These are phyloP conservation scores for Petrea volubilis DNA, from an alignment of 257 asterid genomes.

Conservation along the genomic window DNA sequence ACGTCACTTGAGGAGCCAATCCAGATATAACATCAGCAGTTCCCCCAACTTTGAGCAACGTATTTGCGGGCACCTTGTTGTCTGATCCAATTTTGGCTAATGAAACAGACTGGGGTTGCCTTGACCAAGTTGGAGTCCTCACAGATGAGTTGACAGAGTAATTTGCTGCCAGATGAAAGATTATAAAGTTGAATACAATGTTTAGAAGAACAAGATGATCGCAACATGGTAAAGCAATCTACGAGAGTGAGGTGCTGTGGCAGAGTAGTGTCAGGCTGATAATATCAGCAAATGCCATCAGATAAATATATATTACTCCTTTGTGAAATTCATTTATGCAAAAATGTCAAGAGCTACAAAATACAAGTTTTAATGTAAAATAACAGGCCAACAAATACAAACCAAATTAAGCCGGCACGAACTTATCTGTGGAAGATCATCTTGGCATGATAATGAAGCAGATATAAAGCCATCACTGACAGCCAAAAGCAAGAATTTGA, in stretches of 20 bases:
- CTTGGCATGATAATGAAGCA: slow-evolving; percentile 2
- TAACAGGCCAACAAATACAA: not conserved
- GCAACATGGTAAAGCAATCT: slow-evolving; percentile 8
- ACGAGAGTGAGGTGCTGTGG: not conserved
- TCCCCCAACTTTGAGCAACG: slow-evolving; percentile 60
- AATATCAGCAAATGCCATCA: not conserved
- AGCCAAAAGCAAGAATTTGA: slow-evolving; percentile 7
- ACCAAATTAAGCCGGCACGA: slow-evolving; percentile 1
- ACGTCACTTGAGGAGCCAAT: slow-evolving; percentile 45
- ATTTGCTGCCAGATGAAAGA: slow-evolving; percentile 48
- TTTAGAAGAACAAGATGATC: slow-evolving; percentile 20
- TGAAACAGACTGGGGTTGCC: slow-evolving; percentile 58
- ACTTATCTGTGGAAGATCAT: not conserved
- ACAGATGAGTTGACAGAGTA: slow-evolving; percentile 46
- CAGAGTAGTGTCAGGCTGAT: slow-evolving; percentile 8
- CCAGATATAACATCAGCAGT: slow-evolving; percentile 50
- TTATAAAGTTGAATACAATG: slow-evolving; percentile 1
- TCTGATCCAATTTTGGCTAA: slow-evolving; percentile 52
- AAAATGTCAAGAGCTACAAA: not conserved
- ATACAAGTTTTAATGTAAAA: not conserved
- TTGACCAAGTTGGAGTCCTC: slow-evolving; percentile 77
- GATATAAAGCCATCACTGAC: not conserved
- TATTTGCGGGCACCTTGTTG: slow-evolving; percentile 47
- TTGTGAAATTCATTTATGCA: no score
- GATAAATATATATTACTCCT: no score